These are phyloP conservation scores for Simplicillium sp. DNA, from an alignment of 2,329 filamentous ascomycete genomes.

Conservation along the genomic window DNA sequence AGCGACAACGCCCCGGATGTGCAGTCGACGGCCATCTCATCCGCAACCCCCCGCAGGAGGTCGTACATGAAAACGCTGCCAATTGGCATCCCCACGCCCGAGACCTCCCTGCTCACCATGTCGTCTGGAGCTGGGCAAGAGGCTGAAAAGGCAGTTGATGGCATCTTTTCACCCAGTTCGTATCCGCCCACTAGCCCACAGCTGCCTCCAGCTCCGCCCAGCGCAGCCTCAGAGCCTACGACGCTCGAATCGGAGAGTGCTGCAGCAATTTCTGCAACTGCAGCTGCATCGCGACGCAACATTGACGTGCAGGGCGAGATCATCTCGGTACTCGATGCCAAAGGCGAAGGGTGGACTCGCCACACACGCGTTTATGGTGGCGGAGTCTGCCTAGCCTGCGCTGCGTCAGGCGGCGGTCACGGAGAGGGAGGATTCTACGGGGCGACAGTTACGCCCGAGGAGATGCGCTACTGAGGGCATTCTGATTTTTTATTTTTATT, in stretches of 20 bases:
- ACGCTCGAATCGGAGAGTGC: conserved; percentile 11
- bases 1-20: conserved; percentile 14
- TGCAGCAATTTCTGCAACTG: conserved; percentile 17
- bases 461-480: conserved; percentile 27
- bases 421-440: conserved; percentile 43
- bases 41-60: conserved; percentile 24
- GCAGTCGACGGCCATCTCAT: conserved; percentile 15
- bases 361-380: conserved; percentile 52
- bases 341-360: conserved; percentile 42
- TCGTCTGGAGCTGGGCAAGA: conserved; percentile 10
- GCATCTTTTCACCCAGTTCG: conserved; percentile 34
- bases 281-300: conserved; percentile 18
- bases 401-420: conserved; percentile 33
- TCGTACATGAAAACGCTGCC: conserved; percentile 33
- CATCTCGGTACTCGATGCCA: conserved; percentile 35
- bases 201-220: conserved; percentile 37
- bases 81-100: conserved; percentile 20
- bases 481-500: not conserved
- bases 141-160: conserved; percentile 11
- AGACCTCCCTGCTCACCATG: not conserved
- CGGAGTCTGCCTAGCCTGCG: conserved; percentile 46
- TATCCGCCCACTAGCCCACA: conserved; percentile 38
- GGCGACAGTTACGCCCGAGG: conserved; percentile 40
- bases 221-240: conserved; percentile 3
- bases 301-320: conserved; percentile 40